A percentile compares a stretch with the other conserved stretches of the same genome.
Evolutionary conservation across 805 yeast species (phyloP).

Genomic region (Starmerella floris): DNA sequence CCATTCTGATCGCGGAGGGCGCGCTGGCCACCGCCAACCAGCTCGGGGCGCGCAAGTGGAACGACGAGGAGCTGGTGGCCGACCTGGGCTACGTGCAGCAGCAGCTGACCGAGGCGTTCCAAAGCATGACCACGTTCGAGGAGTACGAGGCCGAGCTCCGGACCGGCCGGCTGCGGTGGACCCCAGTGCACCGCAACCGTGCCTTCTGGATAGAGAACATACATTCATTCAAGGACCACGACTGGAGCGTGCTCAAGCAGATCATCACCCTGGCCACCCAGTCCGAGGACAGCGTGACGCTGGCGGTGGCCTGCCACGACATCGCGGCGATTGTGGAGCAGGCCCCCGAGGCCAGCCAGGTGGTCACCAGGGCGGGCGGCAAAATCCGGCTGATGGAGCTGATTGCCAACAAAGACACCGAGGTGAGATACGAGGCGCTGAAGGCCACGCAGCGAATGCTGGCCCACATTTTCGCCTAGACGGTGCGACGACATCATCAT

Average conservation of each 20-base stretch:
- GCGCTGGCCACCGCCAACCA: slow-evolving; percentile 56
- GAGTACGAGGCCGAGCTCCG: slow-evolving; percentile 78
- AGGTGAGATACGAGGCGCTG: slow-evolving; percentile 87
- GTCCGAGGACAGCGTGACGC: slow-evolving; percentile 26
- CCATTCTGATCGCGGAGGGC: slow-evolving; percentile 57
- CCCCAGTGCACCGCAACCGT: slow-evolving; percentile 80
- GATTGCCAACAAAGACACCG: slow-evolving; percentile 66
- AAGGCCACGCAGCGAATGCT: slow-evolving; percentile 90
- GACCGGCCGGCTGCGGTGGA: slow-evolving; percentile 65
- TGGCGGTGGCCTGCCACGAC: slow-evolving; percentile 58
- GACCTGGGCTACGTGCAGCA: slow-evolving; percentile 52
- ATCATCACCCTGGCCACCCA: slow-evolving; percentile 33
- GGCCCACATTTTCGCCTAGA: slow-evolving; percentile 52
- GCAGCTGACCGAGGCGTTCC: slow-evolving; percentile 56
- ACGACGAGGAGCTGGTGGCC: slow-evolving; percentile 75
- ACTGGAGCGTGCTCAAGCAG: slow-evolving; percentile 57
- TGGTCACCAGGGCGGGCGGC: slow-evolving; percentile 43
- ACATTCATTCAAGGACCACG: slow-evolving; percentile 57
- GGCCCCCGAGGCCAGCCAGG: slow-evolving; percentile 46
- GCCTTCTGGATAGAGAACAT: slow-evolving; percentile 86
- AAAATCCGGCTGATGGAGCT: slow-evolving; percentile 75
- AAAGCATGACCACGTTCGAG: slow-evolving; percentile 77
- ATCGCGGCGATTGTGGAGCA: slow-evolving; percentile 47
- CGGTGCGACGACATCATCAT: too few relatives aligned
- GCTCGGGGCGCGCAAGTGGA: slow-evolving; percentile 78